phyloP scores from a whole-genome alignment of 1,284 basidiomycete species.

The Boletus albobrunnescens region DNA sequence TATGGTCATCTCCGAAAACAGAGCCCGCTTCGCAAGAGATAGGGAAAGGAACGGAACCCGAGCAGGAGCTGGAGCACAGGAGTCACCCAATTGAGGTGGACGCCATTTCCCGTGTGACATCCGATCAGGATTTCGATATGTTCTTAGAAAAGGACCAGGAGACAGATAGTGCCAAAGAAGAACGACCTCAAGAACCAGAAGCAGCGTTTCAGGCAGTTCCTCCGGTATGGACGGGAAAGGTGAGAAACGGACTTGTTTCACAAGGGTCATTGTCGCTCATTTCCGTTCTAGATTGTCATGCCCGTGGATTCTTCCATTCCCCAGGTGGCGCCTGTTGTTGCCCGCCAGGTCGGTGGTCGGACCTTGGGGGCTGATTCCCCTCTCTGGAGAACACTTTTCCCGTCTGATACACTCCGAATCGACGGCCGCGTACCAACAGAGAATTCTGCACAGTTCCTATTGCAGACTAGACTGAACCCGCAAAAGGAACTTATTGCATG shows the following conservation, averaged over 20 bases:
- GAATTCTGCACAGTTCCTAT: slow-evolving; percentile 71
- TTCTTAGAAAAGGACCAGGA: slow-evolving; percentile 60
- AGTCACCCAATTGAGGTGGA: slow-evolving; percentile 46
- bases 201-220: slow-evolving; percentile 50
- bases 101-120: slow-evolving; percentile 42
- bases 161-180: slow-evolving; percentile 20
- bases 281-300: slow-evolving; percentile 59
- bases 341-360: slow-evolving; percentile 70
- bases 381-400: slow-evolving; percentile 71
- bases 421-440: slow-evolving; percentile 78
- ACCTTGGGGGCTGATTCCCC: slow-evolving; percentile 49
- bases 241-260: slow-evolving; percentile 33
- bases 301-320: slow-evolving; percentile 67
- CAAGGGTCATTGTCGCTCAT: slow-evolving; percentile 14
- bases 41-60: slow-evolving; percentile 19
- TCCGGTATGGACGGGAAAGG: slow-evolving; percentile 69
- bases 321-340: slow-evolving; percentile 60
- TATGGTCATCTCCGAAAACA: slow-evolving; percentile 55
- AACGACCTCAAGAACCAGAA: slow-evolving; percentile 32
- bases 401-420: slow-evolving; percentile 60
- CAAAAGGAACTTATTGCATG: slow-evolving; percentile 79
- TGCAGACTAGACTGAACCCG: slow-evolving; percentile 70
- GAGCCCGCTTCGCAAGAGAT: slow-evolving; percentile 25
- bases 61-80: slow-evolving; percentile 17
- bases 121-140: slow-evolving; percentile 80